A percentile compares a stretch with the other conserved stretches of the same genome.
Conservation (phyloP, 2,329 filamentous ascomycete genomes). For the Botrytis fabae region DNA sequence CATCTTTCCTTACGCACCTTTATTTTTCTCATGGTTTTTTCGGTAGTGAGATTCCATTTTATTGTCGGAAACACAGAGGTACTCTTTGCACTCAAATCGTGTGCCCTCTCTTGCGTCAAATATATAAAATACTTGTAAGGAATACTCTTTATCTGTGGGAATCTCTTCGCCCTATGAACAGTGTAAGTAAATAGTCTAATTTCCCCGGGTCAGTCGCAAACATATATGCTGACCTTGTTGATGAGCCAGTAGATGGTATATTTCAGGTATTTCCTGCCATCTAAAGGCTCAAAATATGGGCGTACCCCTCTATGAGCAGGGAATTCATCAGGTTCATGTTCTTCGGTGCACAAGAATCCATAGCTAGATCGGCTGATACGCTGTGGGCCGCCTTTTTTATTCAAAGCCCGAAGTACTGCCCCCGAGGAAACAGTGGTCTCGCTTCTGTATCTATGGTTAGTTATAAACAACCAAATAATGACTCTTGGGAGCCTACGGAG, state of each 20-base stretch:
- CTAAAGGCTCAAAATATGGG: not conserved
- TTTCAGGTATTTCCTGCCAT: not conserved
- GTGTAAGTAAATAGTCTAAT: not conserved
- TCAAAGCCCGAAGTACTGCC: not conserved
- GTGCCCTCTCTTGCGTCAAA: not conserved
- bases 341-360: not conserved
- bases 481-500: not conserved
- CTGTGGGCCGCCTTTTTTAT: not conserved
- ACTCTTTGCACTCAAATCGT: no score
- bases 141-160: not conserved
- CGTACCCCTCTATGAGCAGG: not conserved
- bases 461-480: not conserved
- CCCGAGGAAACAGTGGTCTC: not conserved
- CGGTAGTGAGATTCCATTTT: no score
- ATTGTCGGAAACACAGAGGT: no score
- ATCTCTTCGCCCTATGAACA: not conserved
- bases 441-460: not conserved
- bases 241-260: slow-evolving; percentile 1
- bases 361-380: not conserved
- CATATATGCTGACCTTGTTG: not conserved
- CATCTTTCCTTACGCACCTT: no score
- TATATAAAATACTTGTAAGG: not conserved
- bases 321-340: not conserved
- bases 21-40: no score
- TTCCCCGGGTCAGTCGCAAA: not conserved